Conservation (phyloP, 495 filamentous ascomycete genomes). For the Tuber aestivum region DNA sequence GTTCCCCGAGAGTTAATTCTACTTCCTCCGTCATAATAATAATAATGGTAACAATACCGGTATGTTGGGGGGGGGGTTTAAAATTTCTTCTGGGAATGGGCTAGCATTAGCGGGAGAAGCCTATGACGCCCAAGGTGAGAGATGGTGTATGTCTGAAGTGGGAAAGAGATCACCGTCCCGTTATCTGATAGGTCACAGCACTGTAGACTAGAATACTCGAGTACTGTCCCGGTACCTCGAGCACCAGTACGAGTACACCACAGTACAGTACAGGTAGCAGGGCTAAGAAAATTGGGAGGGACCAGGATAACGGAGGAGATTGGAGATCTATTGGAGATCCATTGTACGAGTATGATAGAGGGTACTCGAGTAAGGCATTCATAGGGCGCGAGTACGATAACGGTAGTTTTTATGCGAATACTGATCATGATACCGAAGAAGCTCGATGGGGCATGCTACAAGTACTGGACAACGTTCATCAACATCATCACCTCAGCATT, state of each 20-base stretch:
- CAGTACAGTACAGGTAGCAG: neutral
- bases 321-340: neutral
- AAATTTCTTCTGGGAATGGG: slow-evolving; percentile 5
- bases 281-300: neutral
- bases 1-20: neutral
- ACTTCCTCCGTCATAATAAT: neutral
- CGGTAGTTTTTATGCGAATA: neutral
- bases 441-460: neutral
- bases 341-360: too few species aligned
- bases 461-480: neutral
- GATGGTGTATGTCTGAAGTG: neutral
- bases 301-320: neutral
- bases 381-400: neutral
- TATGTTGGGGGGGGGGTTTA: neutral
- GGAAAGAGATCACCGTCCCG: neutral
- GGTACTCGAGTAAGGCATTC: neutral
- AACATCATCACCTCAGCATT: neutral
- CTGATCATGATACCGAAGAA: neutral
- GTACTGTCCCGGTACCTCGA: too few species aligned
- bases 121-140: slow-evolving; percentile 12
- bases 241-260: neutral
- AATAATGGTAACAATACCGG: too few species aligned
- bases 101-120: slow-evolving; percentile 9
- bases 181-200: neutral
- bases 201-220: too few species aligned